These are phyloP conservation scores for Flaveria sonorensis DNA, from an alignment of 129 eudicot species.

Conservation along the genomic window DNA sequence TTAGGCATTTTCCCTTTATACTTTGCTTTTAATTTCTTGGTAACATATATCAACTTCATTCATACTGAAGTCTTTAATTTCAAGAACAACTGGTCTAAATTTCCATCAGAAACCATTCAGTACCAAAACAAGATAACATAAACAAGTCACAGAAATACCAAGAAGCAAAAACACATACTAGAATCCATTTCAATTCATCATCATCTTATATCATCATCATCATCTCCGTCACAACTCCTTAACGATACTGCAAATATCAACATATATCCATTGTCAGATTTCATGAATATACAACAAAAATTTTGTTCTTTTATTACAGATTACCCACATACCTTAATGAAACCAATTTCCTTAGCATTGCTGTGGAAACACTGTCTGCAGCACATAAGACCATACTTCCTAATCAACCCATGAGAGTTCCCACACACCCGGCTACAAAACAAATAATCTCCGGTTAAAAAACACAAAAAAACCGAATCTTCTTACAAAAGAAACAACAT, in stretches of 20 bases:
- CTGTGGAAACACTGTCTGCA: constrained; percentile 94
- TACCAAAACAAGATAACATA: constrained; percentile 10
- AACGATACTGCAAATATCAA: constrained; percentile 59
- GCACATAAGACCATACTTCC: constrained; percentile 90
- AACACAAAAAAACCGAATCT: background rate
- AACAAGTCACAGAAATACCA: constrained; percentile 19
- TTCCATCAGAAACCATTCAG: background rate
- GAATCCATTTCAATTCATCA: constrained; percentile 1
- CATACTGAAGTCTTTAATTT: too few relatives aligned
- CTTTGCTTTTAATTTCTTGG: too few relatives aligned
- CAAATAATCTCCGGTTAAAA: background rate
- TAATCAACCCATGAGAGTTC: constrained; percentile 69
- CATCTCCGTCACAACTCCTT: constrained; percentile 23
- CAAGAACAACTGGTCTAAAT: background rate
- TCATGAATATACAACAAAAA: background rate
- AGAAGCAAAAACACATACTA: constrained; percentile 1
- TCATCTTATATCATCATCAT: background rate
- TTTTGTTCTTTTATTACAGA: background rate
- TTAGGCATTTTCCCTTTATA: too few relatives aligned
- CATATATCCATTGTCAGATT: background rate
- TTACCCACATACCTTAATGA: constrained; percentile 59
- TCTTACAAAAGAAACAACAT: too few relatives aligned
- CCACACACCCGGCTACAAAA: constrained; percentile 87
- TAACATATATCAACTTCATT: too few relatives aligned
- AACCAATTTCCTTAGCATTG: constrained; percentile 93